phyloP scores from a whole-genome alignment of 306 rosid genomes.

The Rubus idaeus region DNA sequence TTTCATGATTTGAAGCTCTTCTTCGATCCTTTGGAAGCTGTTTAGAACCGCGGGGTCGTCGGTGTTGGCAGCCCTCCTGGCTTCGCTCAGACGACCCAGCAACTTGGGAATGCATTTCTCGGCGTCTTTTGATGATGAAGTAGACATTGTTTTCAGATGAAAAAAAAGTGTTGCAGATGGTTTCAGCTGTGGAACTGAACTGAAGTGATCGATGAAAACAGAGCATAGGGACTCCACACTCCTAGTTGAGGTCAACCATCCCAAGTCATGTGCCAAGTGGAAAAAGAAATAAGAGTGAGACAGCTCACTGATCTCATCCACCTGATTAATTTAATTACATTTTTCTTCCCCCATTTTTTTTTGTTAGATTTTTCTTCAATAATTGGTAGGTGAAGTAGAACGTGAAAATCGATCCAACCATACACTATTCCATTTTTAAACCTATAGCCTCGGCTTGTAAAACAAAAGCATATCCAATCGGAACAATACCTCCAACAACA shows the following conservation, averaged over 20 bases:
- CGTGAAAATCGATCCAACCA: no score
- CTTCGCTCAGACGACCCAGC: slow-evolving; percentile 2
- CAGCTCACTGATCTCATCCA: neutral
- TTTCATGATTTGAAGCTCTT: neutral
- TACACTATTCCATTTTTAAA: no score
- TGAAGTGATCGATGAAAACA: neutral
- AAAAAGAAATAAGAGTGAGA: neutral
- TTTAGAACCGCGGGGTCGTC: neutral
- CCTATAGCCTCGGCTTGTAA: no score
- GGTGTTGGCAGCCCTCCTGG: neutral
- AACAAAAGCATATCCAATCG: no score
- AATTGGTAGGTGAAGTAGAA: neutral
- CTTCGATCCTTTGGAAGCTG: neutral
- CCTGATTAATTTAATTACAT: no score
- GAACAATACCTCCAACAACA: no score
- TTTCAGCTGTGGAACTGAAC: neutral
- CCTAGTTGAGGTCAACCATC: neutral
- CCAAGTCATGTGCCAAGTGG: neutral
- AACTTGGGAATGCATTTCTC: slow-evolving; percentile 8
- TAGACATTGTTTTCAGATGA: neutral
- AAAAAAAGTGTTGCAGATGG: neutral
- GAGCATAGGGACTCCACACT: neutral
- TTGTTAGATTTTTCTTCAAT: neutral
- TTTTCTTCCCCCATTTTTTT: no score
- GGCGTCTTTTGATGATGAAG: slow-evolving; percentile 3